phyloP scores from a whole-genome alignment of 164 flowering plant species.

The Echeveria elegans region DNA sequence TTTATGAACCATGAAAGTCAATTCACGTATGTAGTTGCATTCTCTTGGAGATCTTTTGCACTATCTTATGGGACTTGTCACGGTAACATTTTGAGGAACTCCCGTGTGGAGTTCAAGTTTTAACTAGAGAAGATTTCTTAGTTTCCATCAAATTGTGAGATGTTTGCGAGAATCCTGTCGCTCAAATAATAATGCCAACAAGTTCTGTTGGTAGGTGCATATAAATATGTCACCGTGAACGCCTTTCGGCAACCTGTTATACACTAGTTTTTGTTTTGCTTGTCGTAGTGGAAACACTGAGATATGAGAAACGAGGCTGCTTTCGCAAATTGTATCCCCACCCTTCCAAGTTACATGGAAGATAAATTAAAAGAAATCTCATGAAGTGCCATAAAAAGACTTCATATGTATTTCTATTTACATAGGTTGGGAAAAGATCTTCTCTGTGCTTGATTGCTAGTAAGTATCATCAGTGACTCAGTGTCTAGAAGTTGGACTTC shows the following conservation, averaged over 20 bases:
- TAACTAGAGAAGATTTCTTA: background rate
- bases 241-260: too few species aligned
- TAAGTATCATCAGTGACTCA: constrained; percentile 7
- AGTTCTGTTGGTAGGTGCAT: background rate
- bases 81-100: background rate
- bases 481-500: constrained; percentile 23
- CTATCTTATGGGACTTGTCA: background rate
- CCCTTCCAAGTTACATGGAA: background rate
- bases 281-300: too few species aligned
- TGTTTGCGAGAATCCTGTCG: background rate
- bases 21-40: background rate
- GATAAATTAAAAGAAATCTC: background rate
- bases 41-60: background rate
- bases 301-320: too few species aligned
- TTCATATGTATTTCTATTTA: constrained; percentile 6
- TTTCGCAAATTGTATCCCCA: background rate
- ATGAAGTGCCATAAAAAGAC: background rate
- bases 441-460: background rate
- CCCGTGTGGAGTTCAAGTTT: background rate
- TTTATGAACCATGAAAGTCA: background rate
- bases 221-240: too few species aligned
- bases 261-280: too few species aligned
- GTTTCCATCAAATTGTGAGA: background rate
- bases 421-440: background rate
- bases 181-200: background rate